phyloP scores from a whole-genome alignment of 2,329 filamentous ascomycete species.

The Trichoderma oligosporum region DNA sequence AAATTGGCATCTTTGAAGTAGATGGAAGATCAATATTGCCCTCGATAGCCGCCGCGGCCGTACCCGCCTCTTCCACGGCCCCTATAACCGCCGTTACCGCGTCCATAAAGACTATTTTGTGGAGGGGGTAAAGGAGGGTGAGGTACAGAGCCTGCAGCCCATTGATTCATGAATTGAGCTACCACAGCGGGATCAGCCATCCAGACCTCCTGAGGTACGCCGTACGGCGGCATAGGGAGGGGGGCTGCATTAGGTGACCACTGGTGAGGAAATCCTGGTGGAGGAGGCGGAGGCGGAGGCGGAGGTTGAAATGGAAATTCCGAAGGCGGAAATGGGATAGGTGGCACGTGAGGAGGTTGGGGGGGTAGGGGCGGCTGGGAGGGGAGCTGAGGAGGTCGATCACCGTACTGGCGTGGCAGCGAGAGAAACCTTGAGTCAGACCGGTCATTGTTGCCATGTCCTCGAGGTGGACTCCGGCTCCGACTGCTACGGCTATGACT shows the following conservation, averaged over 20 bases:
- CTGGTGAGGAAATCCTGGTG: slow-evolving; percentile 21
- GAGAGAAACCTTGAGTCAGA: slow-evolving; percentile 13
- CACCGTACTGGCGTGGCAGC: not conserved
- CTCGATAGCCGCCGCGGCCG: slow-evolving; percentile 30
- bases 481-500: slow-evolving; percentile 14
- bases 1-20: not conserved
- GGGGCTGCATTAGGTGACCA: slow-evolving; percentile 31
- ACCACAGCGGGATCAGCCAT: slow-evolving; percentile 21
- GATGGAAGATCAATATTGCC: slow-evolving; percentile 13
- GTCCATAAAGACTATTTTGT: slow-evolving; percentile 24
- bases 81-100: slow-evolving; percentile 27
- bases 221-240: slow-evolving; percentile 37
- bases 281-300: slow-evolving; percentile 20
- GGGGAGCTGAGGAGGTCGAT: slow-evolving; percentile 23
- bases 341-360: slow-evolving; percentile 23
- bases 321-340: slow-evolving; percentile 9
- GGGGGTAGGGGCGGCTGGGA: slow-evolving; percentile 16
- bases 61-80: slow-evolving; percentile 33
- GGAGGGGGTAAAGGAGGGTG: slow-evolving; percentile 24
- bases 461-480: not conserved
- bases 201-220: not conserved
- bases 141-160: not conserved
- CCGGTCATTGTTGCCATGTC: slow-evolving; percentile 8
- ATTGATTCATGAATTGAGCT: slow-evolving; percentile 23
- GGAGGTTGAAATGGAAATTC: slow-evolving; percentile 3